Evolutionary conservation across 768 basidiomycete genomes (phyloP).

Genomic region (Xerocomellus intermedius): DNA sequence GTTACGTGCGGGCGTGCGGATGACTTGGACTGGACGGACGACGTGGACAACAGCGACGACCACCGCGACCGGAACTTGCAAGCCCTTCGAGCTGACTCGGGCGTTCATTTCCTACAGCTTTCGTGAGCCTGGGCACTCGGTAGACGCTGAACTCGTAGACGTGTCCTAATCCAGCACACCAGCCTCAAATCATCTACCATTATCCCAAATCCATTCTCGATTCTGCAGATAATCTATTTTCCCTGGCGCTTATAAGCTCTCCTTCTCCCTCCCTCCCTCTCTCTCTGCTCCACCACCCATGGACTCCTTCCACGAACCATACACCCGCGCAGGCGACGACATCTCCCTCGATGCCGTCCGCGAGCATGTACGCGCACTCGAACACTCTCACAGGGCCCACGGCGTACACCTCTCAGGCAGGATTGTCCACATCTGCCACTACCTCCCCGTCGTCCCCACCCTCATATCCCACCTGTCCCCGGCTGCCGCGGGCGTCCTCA

Average conservation of each 20-base stretch:
- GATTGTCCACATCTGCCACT: slow-evolving; percentile 90
- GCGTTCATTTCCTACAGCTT: background rate
- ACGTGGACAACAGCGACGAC: slow-evolving; percentile 3
- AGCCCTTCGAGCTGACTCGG: no score
- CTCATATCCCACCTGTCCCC: slow-evolving; percentile 42
- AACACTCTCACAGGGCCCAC: slow-evolving; percentile 65
- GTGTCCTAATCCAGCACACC: slow-evolving; percentile 29
- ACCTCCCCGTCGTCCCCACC: slow-evolving; percentile 76
- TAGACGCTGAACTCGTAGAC: background rate
- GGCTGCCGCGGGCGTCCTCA: slow-evolving; percentile 48
- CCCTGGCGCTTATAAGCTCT: slow-evolving; percentile 20
- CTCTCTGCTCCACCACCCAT: slow-evolving; percentile 34
- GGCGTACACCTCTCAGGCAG: slow-evolving; percentile 80
- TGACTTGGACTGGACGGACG: background rate
- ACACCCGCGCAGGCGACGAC: slow-evolving; percentile 61
- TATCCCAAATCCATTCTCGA: slow-evolving; percentile 25
- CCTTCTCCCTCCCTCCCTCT: background rate
- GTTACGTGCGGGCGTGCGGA: background rate
- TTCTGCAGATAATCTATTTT: slow-evolving; percentile 29
- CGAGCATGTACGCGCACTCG: slow-evolving; percentile 66
- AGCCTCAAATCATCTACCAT: slow-evolving; percentile 19
- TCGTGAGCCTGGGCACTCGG: background rate
- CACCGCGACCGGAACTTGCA: background rate
- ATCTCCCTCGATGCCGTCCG: slow-evolving; percentile 73
- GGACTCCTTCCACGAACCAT: slow-evolving; percentile 75